phyloP scores from a whole-genome alignment of 345 rosid genomes.

The Excoecaria agallocha region DNA sequence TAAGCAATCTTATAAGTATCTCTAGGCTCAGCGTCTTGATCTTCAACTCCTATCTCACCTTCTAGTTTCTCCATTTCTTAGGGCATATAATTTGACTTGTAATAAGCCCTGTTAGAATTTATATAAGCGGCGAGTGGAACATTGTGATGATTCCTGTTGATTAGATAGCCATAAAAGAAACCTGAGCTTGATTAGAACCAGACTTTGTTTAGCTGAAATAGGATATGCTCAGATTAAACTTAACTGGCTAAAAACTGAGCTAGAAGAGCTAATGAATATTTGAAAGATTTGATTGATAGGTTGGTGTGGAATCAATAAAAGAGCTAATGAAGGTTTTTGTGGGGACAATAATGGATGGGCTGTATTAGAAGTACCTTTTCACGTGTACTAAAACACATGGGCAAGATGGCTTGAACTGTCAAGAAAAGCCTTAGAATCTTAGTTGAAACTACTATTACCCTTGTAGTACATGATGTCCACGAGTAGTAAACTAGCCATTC shows the following conservation, averaged over 20 bases:
- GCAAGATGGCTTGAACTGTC: conserved; percentile 22
- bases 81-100: neutral
- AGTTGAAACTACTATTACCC: conserved; percentile 4
- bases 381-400: conserved; percentile 23
- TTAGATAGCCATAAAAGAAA: conserved; percentile 26
- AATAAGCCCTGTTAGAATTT: conserved; percentile 16
- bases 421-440: conserved; percentile 25
- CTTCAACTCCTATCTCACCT: conserved; percentile 33
- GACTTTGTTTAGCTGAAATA: neutral
- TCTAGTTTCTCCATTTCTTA: conserved; percentile 39
- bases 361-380: conserved; percentile 30
- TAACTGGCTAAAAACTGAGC: conserved; percentile 12
- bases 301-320: conserved; percentile 39
- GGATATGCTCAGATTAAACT: neutral
- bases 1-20: conserved; percentile 72
- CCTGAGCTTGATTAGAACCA: conserved; percentile 8
- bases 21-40: conserved; percentile 40
- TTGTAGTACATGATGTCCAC: neutral
- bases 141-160: conserved; percentile 25
- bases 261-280: conserved; percentile 2
- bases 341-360: conserved; percentile 55
- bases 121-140: conserved; percentile 9
- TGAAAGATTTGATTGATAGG: conserved; percentile 54
- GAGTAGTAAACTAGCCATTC: neutral
- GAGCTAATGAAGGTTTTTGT: conserved; percentile 36